These are phyloP conservation scores for Boletus semigastroideus DNA, from an alignment of 1,284 basidiomycete genomes.

Conservation along the genomic window DNA sequence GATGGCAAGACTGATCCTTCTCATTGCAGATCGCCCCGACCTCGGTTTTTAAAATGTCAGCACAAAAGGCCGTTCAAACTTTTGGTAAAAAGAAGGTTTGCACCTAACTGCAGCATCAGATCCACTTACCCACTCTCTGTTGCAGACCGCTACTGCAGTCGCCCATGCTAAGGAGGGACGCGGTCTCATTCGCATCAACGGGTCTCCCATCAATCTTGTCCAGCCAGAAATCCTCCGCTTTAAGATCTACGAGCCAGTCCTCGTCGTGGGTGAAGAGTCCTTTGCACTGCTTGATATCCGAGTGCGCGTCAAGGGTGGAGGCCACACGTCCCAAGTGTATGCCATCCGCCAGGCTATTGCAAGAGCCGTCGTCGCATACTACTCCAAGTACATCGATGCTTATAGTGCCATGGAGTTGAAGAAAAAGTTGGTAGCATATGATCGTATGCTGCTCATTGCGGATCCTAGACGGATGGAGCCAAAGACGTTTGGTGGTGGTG, in stretches of 20 bases:
- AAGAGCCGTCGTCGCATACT: constrained; percentile 98
- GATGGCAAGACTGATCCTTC: constrained; percentile 39
- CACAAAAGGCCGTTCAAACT: constrained; percentile 88
- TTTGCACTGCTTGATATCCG: constrained; percentile 92
- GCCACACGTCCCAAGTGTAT: constrained; percentile 99
- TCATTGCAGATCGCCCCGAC: constrained; percentile 19
- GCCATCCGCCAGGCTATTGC: constrained; percentile 99
- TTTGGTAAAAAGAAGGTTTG: constrained; percentile 98
- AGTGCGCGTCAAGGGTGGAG: constrained; percentile 98
- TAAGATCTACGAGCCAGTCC: constrained; percentile 97
- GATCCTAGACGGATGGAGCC: constrained; percentile 99
- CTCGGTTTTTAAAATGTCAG: constrained; percentile 53
- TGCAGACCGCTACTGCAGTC: constrained; percentile 92
- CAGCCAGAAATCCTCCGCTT: constrained; percentile 94
- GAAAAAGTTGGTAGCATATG: constrained; percentile 95
- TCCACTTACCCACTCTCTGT: constrained; percentile 7
- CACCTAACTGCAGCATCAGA: constrained; percentile 10
- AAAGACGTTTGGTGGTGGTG: constrained; percentile 98
- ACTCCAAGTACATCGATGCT: constrained; percentile 98
- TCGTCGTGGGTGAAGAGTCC: constrained; percentile 85
- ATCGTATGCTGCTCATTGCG: constrained; percentile 93
- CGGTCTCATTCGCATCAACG: constrained; percentile 97
- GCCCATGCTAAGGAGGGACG: constrained; percentile 96
- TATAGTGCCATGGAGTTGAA: constrained; percentile 95
- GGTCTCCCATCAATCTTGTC: constrained; percentile 93